Evolutionary conservation across 139 green algal species (phyloP).

Genomic region (Chloropicon primus): DNA sequence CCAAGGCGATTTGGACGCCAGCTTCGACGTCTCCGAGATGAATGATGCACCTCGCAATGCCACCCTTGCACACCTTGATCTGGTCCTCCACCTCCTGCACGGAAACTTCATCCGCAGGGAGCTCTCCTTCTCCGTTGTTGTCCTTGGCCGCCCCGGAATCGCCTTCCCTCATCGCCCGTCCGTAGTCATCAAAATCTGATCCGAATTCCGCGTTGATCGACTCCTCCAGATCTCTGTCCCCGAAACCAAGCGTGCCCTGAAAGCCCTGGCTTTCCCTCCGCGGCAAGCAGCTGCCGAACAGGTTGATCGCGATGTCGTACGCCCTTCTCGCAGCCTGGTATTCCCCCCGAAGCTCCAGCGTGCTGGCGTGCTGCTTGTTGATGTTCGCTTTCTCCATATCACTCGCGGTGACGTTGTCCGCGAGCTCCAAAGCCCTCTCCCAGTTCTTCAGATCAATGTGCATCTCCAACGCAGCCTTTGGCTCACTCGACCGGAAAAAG

Average conservation of each 20-base stretch:
- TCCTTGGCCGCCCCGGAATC: too few relatives aligned
- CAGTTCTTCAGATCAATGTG: slow-evolving; percentile 60
- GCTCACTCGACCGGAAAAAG: slow-evolving; percentile 39
- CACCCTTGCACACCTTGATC: neutral
- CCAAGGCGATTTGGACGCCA: neutral
- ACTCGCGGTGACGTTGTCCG: slow-evolving; percentile 39
- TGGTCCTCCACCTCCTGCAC: neutral
- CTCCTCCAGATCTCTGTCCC: neutral
- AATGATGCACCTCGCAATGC: neutral
- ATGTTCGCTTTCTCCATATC: slow-evolving; percentile 17
- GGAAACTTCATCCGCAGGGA: neutral
- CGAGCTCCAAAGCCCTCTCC: slow-evolving; percentile 51
- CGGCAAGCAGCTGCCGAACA: neutral
- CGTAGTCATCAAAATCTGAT: neutral
- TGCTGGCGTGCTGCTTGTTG: slow-evolving; percentile 32
- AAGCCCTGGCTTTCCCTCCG: neutral
- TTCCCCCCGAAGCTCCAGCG: slow-evolving; percentile 39
- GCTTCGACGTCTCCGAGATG: neutral
- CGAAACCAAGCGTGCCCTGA: neutral
- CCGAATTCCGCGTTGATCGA: neutral
- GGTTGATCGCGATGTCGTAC: slow-evolving; percentile 7
- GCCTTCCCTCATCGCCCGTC: neutral
- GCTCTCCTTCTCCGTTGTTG: neutral
- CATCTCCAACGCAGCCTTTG: slow-evolving; percentile 56
- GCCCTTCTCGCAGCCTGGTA: slow-evolving; percentile 9